Percentiles rank a stretch among this genome's conserved stretches.
phyloP scores from a whole-genome alignment of 2,329 filamentous ascomycete species.

The Cladophialophora chaetospira region DNA sequence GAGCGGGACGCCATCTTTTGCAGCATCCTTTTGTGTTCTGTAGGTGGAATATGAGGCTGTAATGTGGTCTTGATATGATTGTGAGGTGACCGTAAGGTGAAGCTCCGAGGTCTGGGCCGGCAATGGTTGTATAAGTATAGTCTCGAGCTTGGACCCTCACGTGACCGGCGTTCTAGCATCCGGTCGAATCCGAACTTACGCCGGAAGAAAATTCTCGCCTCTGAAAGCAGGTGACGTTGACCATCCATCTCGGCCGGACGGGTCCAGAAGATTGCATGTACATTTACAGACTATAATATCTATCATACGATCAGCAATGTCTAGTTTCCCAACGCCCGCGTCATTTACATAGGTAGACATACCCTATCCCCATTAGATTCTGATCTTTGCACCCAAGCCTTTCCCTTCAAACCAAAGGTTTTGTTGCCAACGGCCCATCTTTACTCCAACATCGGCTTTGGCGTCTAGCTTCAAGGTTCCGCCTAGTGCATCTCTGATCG shows the following conservation, averaged over 20 bases:
- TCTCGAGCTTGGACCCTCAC: slow-evolving; percentile 6
- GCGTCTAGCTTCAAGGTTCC: slow-evolving; percentile 78
- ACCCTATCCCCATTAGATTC: slow-evolving; percentile 41
- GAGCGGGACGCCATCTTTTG: background rate
- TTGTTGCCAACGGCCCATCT: slow-evolving; percentile 74
- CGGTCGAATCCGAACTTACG: slow-evolving; percentile 18
- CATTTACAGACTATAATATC: background rate
- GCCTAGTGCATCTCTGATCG: slow-evolving; percentile 75
- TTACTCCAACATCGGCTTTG: slow-evolving; percentile 71
- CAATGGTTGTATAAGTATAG: slow-evolving; percentile 6
- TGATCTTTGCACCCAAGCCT: slow-evolving; percentile 69
- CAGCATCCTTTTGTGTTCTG: no score
- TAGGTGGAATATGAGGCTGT: no score
- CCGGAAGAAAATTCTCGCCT: background rate
- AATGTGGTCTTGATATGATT: no score
- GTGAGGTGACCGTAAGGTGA: background rate
- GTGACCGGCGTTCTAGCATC: slow-evolving; percentile 22
- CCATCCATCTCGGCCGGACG: background rate
- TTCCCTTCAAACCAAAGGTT: slow-evolving; percentile 68
- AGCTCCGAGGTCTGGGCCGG: background rate
- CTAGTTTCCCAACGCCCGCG: background rate
- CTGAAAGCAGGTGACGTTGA: background rate
- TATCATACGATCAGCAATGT: background rate
- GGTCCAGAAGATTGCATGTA: background rate
- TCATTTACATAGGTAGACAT: slow-evolving; percentile 9